Base-by-base conservation (phyloP, 2,329 filamentous ascomycete species). In the Pestalotiopsis fici region DNA sequence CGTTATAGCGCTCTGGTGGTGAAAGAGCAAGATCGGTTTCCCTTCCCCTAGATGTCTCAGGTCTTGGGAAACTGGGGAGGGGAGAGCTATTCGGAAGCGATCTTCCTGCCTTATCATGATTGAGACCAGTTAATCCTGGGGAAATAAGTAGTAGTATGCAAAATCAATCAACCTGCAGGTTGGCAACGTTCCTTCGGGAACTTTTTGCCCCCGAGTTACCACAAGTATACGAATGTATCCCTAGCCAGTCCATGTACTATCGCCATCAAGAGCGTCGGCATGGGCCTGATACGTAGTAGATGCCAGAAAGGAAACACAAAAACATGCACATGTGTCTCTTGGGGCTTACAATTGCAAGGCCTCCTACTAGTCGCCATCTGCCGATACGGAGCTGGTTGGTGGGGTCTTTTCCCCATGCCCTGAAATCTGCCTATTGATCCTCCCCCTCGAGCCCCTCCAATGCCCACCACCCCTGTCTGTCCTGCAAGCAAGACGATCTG, bases 331-430 rank as follows among this genome's bases (percentile, higher is more conserved):
- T 31, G 23, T 23, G 27, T 13, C n/a, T 28, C 12, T 31, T 27
- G 28, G 25, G 31, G 57, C 57, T 60, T 60, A 60, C 57, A 21
- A 60, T 60, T 37, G 27, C 28, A 27, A 37, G 57, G 57, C 57
- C 27, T 60, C 57, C 57, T 57, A 57, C 55, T 60, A 60, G 57
- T 21, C 27, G 15, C 57, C 57, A 37, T 60, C 18, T 60, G 57
- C 57, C 57, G 57, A 60, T 60, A 60, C 57, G 57, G 57, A 60
- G 57, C 43, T n/a, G 18, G 18, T n/a, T n/a, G 43, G 43, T 50
- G 43, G 57, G 15, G 25, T 21, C 18, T 15, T 35, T 21, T 35
- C 57, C 28, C 57, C 57, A 60, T 31, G n/a, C 31, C n/a, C 25
- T 31, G 25, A 18, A 31, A 31, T 39, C 57, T 60, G 56, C 56